These are phyloP conservation scores for Botrytis paeoniae DNA, from an alignment of 2,329 filamentous ascomycete genomes.

Conservation along the genomic window DNA sequence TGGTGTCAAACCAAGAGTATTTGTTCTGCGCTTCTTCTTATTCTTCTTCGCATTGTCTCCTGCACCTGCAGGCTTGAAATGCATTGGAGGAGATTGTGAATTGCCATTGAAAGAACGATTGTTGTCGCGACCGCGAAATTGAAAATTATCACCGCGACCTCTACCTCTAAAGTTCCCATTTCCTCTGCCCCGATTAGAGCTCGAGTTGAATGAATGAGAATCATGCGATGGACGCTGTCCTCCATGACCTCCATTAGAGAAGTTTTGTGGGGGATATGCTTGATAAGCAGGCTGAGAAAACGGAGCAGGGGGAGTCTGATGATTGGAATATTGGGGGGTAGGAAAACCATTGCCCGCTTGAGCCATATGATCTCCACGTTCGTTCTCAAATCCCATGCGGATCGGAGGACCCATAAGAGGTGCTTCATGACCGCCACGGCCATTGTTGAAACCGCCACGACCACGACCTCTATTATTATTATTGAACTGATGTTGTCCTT, in stretches of 20 bases:
- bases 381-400: conserved; percentile 52
- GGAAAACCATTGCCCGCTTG: conserved; percentile 47
- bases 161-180: conserved; percentile 41
- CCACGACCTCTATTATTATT: conserved; percentile 34
- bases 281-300: conserved; percentile 39
- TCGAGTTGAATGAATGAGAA: conserved; percentile 39
- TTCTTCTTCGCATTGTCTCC: conserved; percentile 48
- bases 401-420: conserved; percentile 54
- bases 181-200: conserved; percentile 42
- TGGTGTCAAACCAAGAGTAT: conserved; percentile 69
- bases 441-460: conserved; percentile 40
- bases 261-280: conserved; percentile 42
- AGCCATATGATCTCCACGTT: conserved; percentile 43
- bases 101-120: conserved; percentile 29
- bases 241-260: conserved; percentile 29
- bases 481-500: conserved; percentile 44
- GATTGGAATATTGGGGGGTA: conserved; percentile 37
- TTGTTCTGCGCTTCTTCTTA: conserved; percentile 70
- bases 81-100: conserved; percentile 20
- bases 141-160: conserved; percentile 41
- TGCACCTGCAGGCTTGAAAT: conserved; percentile 29
- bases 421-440: conserved; percentile 44
- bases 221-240: conserved; percentile 39
- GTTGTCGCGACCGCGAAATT: conserved; percentile 41
- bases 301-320: conserved; percentile 35